These are phyloP conservation scores for Orobanche coerulescens DNA, from an alignment of 257 asterid species.

Conservation along the genomic window DNA sequence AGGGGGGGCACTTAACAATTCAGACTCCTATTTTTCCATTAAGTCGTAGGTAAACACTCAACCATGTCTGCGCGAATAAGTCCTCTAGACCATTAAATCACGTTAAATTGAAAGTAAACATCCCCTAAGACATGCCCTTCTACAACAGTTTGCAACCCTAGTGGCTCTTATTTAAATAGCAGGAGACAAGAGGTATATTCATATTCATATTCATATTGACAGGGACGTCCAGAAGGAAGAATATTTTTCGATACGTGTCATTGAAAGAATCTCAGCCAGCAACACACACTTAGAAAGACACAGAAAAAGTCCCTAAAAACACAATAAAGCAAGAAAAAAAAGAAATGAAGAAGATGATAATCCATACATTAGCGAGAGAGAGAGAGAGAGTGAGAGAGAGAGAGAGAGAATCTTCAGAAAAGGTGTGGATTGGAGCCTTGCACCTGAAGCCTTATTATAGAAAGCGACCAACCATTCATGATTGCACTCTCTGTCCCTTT, in stretches of 20 bases:
- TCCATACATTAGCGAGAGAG: not conserved
- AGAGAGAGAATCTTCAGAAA: conserved; percentile 57
- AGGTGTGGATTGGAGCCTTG: conserved; percentile 84
- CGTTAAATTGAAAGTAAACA: too few relatives aligned
- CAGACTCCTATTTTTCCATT: too few relatives aligned
- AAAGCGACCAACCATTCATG: conserved; percentile 69
- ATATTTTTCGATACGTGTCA: conserved; percentile 49
- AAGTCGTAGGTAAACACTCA: too few relatives aligned
- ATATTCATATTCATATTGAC: conserved; percentile 46
- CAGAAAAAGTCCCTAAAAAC: not conserved
- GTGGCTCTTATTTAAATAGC: conserved; percentile 7
- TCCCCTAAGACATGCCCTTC: not conserved
- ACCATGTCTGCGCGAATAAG: too few relatives aligned
- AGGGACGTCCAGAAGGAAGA: conserved; percentile 38
- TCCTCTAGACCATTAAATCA: too few relatives aligned
- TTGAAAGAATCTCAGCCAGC: conserved; percentile 47
- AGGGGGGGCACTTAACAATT: too few relatives aligned
- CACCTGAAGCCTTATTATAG: conserved; percentile 56
- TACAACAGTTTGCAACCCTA: not conserved
- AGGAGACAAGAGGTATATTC: conserved; percentile 74
- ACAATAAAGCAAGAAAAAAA: conserved; percentile 1
- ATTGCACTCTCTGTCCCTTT: conserved; percentile 29
- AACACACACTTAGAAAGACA: conserved; percentile 21
- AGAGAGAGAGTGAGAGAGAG: conserved; percentile 3
- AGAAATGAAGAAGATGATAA: not conserved